A percentile compares a stretch with the other conserved stretches of the same genome.
phyloP scores from a whole-genome alignment of 2,329 filamentous ascomycete species.

The Aspergillus sp. region DNA sequence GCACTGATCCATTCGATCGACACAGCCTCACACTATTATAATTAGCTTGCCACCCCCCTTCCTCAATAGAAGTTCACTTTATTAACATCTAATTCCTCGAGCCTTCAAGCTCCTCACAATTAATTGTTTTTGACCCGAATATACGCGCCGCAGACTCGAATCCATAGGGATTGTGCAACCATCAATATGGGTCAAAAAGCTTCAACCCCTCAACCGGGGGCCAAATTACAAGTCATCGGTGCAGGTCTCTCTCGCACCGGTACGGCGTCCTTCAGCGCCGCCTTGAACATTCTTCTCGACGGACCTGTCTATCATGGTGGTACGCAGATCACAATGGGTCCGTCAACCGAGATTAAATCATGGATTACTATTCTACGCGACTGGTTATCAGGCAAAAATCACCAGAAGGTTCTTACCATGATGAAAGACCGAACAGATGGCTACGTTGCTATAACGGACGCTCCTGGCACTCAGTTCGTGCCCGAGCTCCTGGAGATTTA shows the following conservation, averaged over 20 bases:
- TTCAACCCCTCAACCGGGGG: constrained; percentile 2
- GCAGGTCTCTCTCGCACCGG: constrained; percentile 48
- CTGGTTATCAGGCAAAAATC: background rate
- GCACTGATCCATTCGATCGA: too few relatives aligned
- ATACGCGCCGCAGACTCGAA: too few relatives aligned
- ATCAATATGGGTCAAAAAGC: constrained; percentile 8
- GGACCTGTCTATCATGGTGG: constrained; percentile 55
- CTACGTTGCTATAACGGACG: constrained; percentile 51
- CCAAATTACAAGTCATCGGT: constrained; percentile 28
- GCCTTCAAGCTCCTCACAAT: too few relatives aligned
- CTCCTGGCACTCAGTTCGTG: constrained; percentile 48
- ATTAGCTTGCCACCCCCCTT: too few relatives aligned
- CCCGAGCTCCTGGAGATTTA: constrained; percentile 52
- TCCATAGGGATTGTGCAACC: background rate
- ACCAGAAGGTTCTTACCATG: background rate
- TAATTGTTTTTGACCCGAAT: too few relatives aligned
- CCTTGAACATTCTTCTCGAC: constrained; percentile 50
- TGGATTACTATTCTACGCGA: constrained; percentile 23
- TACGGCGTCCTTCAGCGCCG: constrained; percentile 53
- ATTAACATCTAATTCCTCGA: too few relatives aligned
- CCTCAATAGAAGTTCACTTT: too few relatives aligned
- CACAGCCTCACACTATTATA: too few relatives aligned
- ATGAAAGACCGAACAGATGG: constrained; percentile 32
- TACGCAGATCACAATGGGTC: constrained; percentile 35
- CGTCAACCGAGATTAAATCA: constrained; percentile 23